These are phyloP conservation scores for Candida awuae DNA, from an alignment of 805 yeast genomes.

Conservation along the genomic window DNA sequence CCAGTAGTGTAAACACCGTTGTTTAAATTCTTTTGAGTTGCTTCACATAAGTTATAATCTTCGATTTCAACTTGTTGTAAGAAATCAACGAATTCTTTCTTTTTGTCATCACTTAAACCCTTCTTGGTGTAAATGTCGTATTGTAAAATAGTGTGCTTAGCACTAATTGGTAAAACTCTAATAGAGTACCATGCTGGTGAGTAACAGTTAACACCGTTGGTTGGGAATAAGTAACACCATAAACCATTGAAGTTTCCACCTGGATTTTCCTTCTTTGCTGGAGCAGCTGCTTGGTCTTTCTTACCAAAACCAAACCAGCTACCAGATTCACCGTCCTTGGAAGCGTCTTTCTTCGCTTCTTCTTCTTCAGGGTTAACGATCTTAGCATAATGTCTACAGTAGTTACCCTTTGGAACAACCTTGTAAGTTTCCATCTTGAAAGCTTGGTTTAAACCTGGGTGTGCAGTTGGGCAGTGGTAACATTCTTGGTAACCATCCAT, in stretches of 20 bases:
- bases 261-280: slow-evolving; percentile 36
- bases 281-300: slow-evolving; percentile 19
- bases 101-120: slow-evolving; percentile 43
- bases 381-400: slow-evolving; percentile 55
- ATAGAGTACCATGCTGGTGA: slow-evolving; percentile 63
- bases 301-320: slow-evolving; percentile 49
- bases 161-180: slow-evolving; percentile 47
- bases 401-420: slow-evolving; percentile 50
- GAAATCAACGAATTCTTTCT: slow-evolving; percentile 56
- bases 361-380: slow-evolving; percentile 34
- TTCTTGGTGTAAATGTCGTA: slow-evolving; percentile 56
- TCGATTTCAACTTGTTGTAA: slow-evolving; percentile 55
- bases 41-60: slow-evolving; percentile 51
- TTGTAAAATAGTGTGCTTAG: slow-evolving; percentile 48
- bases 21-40: slow-evolving; percentile 53
- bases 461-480: slow-evolving; percentile 63
- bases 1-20: slow-evolving; percentile 55
- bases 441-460: slow-evolving; percentile 50
- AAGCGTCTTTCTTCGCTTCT: slow-evolving; percentile 30
- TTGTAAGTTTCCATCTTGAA: slow-evolving; percentile 59
- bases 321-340: no score
- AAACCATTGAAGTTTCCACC: slow-evolving; percentile 57
- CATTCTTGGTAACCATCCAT: slow-evolving; percentile 66
- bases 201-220: slow-evolving; percentile 54
- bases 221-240: slow-evolving; percentile 56